These are phyloP conservation scores for Neoboletus magnificus DNA, from an alignment of 768 basidiomycete species.

Conservation along the genomic window DNA sequence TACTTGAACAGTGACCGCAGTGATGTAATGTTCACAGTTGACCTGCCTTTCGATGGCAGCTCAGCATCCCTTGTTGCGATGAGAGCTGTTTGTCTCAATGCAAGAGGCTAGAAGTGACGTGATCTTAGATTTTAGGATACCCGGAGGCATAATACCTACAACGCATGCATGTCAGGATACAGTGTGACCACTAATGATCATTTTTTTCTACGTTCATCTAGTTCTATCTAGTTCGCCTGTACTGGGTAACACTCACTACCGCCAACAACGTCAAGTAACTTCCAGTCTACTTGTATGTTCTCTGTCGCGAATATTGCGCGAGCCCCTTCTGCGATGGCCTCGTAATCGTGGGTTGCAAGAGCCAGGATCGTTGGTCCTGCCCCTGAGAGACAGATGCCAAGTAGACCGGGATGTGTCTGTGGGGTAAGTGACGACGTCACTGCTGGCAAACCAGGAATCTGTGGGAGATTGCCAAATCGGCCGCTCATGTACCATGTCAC, in stretches of 20 bases:
- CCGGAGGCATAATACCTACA: slow-evolving; percentile 24
- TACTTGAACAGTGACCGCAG: slow-evolving; percentile 89
- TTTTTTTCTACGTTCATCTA: slow-evolving; percentile 2
- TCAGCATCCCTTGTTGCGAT: slow-evolving; percentile 74
- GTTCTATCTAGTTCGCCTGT: slow-evolving; percentile 11
- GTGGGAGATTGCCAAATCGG: neutral
- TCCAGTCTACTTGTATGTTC: slow-evolving; percentile 86
- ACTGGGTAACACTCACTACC: slow-evolving; percentile 32
- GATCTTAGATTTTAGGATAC: slow-evolving; percentile 19
- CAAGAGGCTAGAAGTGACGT: slow-evolving; percentile 49
- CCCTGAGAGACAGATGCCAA: slow-evolving; percentile 96
- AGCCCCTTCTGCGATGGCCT: slow-evolving; percentile 81
- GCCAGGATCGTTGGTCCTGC: slow-evolving; percentile 98
- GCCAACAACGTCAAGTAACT: slow-evolving; percentile 67
- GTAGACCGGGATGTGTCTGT: slow-evolving; percentile 83
- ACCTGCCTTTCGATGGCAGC: slow-evolving; percentile 70
- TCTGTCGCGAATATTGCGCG: slow-evolving; percentile 65
- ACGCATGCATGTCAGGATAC: slow-evolving; percentile 16
- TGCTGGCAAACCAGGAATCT: slow-evolving; percentile 96
- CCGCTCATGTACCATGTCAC: neutral
- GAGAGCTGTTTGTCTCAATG: slow-evolving; percentile 87
- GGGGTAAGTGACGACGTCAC: slow-evolving; percentile 90
- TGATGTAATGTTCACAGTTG: slow-evolving; percentile 88
- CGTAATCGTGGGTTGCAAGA: slow-evolving; percentile 82
- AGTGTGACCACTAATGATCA: slow-evolving; percentile 19